These are phyloP conservation scores for Penicillium sp. DNA, from an alignment of 2,329 filamentous ascomycete species.

Conservation along the genomic window DNA sequence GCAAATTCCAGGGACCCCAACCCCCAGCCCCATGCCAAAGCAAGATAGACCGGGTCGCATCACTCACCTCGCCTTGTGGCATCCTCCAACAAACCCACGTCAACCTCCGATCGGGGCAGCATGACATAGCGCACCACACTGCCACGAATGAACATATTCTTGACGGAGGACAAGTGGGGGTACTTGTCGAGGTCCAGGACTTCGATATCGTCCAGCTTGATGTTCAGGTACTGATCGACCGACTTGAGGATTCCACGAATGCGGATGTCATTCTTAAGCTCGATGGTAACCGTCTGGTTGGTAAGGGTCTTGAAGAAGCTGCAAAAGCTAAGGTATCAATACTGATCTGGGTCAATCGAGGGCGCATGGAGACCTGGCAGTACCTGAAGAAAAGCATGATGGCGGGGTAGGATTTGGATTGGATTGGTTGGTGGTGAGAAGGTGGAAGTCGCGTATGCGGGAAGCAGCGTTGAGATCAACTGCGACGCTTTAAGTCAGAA, in stretches of 20 bases:
- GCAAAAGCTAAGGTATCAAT: conserved; percentile 11
- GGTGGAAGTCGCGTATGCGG: background rate
- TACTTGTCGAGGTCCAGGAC: conserved; percentile 94
- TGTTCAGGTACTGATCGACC: conserved; percentile 98
- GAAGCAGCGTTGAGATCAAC: background rate
- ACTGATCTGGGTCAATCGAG: background rate
- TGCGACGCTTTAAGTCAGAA: background rate
- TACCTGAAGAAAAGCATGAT: conserved; percentile 60
- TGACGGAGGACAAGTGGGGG: conserved; percentile 86
- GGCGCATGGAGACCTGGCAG: conserved; percentile 8
- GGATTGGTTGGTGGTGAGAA: conserved; percentile 5
- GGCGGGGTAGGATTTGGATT: conserved; percentile 21
- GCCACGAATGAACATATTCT: conserved; percentile 94
- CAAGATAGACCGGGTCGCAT: conserved; percentile 1
- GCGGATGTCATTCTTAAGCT: conserved; percentile 99
- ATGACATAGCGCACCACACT: conserved; percentile 94
- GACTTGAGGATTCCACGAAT: conserved; percentile 95
- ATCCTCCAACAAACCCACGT: conserved; percentile 85
- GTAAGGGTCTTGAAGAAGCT: conserved; percentile 99
- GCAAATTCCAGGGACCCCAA: too few species aligned
- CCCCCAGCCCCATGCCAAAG: background rate
- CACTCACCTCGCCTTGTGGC: conserved; percentile 78
- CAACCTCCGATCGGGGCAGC: conserved; percentile 78
- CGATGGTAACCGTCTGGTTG: conserved; percentile 94
- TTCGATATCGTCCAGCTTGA: conserved; percentile 94